Percentiles rank a stretch among this genome's conserved stretches.
phyloP scores from a whole-genome alignment of 306 rosid species.

The Cicer chorassanicum region DNA sequence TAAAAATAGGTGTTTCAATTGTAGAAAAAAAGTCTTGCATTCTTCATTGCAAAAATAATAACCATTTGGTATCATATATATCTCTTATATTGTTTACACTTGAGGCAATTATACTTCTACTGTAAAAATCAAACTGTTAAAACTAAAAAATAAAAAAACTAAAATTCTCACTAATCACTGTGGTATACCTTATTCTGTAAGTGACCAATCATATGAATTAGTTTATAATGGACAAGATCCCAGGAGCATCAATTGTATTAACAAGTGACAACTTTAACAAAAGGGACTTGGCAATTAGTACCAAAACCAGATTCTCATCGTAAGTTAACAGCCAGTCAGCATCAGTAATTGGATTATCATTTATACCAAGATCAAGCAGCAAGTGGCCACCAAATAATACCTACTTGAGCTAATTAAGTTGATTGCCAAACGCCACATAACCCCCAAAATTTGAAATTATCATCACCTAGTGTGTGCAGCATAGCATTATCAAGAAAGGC shows the following conservation, averaged over 20 bases:
- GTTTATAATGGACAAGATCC: neutral
- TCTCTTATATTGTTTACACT: constrained; percentile 1
- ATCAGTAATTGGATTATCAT: neutral
- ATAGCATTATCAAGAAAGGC: neutral
- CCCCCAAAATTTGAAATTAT: neutral
- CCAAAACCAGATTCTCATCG: neutral
- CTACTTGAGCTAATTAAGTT: neutral
- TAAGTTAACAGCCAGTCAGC: neutral
- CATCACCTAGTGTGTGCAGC: neutral
- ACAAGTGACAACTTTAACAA: constrained; percentile 2
- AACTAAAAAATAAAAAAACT: neutral
- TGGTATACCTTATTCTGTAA: neutral
- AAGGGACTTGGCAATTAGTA: neutral
- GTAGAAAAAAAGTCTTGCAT: neutral
- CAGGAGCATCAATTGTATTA: neutral
- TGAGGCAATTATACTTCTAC: neutral
- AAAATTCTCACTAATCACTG: neutral
- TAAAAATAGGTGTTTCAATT: neutral
- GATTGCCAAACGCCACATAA: neutral
- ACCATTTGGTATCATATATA: neutral
- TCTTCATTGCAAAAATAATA: neutral
- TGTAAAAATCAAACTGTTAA: neutral
- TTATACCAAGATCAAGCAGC: neutral
- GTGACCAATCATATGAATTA: neutral
- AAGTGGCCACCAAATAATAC: neutral